phyloP scores from a whole-genome alignment of 2,329 filamentous ascomycete species.

The Fusarium anthophilum region DNA sequence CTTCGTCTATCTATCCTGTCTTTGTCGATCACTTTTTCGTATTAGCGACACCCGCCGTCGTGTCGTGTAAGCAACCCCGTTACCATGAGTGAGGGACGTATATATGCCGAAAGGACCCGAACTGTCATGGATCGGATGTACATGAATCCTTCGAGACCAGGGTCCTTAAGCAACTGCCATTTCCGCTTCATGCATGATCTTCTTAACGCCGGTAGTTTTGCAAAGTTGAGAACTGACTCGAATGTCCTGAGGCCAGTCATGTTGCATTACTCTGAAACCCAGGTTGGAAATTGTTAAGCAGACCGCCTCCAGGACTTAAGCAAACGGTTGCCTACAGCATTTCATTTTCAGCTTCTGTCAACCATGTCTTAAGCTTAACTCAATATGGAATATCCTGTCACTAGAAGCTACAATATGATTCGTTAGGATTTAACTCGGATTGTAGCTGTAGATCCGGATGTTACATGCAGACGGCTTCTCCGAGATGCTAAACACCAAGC shows the following conservation, averaged over 20 bases:
- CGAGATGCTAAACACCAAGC: background rate
- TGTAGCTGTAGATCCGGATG: background rate
- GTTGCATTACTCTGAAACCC: background rate
- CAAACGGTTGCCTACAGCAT: background rate
- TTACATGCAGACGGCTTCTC: conserved; percentile 32
- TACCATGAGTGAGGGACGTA: background rate
- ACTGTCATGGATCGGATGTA: background rate
- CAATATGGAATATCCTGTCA: background rate
- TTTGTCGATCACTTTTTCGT: background rate
- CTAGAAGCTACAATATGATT: background rate
- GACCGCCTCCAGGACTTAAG: conserved; percentile 21
- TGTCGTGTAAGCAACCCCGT: background rate
- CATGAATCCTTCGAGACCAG: background rate
- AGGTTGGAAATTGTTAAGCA: conserved; percentile 38
- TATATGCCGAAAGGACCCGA: background rate
- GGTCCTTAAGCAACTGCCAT: background rate
- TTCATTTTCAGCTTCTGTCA: background rate
- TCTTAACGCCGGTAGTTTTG: background rate
- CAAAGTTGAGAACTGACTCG: background rate
- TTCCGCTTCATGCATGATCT: background rate
- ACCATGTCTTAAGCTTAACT: background rate
- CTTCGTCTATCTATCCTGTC: background rate
- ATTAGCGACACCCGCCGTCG: background rate
- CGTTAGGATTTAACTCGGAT: background rate
- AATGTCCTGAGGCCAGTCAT: background rate